These are phyloP conservation scores for Spathaspora sp. DNA, from an alignment of 805 yeast species.

Conservation along the genomic window DNA sequence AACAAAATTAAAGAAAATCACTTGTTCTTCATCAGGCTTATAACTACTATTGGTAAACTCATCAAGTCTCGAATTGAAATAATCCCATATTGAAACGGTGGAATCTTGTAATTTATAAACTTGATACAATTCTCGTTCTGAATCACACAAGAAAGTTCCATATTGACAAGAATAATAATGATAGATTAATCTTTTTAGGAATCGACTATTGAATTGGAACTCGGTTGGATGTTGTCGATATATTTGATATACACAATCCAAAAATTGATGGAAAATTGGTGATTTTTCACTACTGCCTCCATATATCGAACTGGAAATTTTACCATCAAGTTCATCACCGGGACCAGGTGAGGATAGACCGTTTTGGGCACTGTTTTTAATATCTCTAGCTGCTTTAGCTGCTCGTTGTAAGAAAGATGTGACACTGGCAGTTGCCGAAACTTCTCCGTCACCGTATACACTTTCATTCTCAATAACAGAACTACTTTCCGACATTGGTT, in stretches of 20 bases:
- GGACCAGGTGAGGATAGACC: slow-evolving; percentile 11
- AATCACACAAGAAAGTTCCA: slow-evolving; percentile 81
- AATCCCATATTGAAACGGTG: slow-evolving; percentile 90
- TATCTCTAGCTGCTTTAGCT: slow-evolving; percentile 39
- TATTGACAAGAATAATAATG: slow-evolving; percentile 93
- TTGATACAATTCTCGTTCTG: slow-evolving; percentile 56
- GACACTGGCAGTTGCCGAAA: slow-evolving; percentile 18
- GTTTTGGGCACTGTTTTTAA: slow-evolving; percentile 34
- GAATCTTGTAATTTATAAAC: slow-evolving; percentile 33
- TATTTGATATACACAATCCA: slow-evolving; percentile 85
- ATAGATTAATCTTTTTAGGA: slow-evolving; percentile 77
- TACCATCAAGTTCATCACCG: slow-evolving; percentile 21
- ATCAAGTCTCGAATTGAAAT: slow-evolving; percentile 67
- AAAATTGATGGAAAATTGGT: slow-evolving; percentile 91
- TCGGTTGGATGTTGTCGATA: slow-evolving; percentile 61
- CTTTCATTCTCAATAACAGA: slow-evolving; percentile 5
- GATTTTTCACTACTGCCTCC: slow-evolving; percentile 46
- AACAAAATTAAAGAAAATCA: slow-evolving; percentile 56
- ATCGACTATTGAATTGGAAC: slow-evolving; percentile 88
- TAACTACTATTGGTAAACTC: slow-evolving; percentile 65
- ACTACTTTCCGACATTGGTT: background rate
- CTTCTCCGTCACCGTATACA: background rate
- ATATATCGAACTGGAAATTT: slow-evolving; percentile 29
- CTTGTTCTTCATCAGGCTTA: slow-evolving; percentile 12
- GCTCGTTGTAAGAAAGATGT: slow-evolving; percentile 39